Evolutionary conservation across 306 rosid species (phyloP).

Genomic region (Betula pendula): DNA sequence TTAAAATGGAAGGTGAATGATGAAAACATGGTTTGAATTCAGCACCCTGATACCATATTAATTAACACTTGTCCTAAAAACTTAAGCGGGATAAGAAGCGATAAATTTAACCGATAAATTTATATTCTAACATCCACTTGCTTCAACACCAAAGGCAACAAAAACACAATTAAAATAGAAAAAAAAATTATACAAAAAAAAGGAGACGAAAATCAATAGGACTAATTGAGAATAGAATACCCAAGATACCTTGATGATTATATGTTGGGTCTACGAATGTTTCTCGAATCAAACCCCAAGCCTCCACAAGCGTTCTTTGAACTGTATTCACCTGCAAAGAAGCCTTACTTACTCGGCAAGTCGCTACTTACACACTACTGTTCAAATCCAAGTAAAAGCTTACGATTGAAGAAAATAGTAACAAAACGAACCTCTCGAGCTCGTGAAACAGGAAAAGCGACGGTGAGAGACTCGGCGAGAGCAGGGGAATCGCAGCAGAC

Average conservation of each 20-base stretch:
- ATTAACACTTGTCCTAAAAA: too few relatives aligned
- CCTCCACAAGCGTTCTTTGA: conserved; percentile 96
- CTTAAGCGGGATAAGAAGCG: too few relatives aligned
- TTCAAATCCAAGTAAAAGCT: background rate
- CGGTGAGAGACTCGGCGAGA: conserved; percentile 84
- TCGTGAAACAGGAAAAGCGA: conserved; percentile 92
- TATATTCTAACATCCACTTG: background rate
- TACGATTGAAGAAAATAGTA: background rate
- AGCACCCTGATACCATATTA: too few relatives aligned
- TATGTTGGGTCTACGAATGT: conserved; percentile 90
- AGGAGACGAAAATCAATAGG: background rate
- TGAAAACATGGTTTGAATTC: too few relatives aligned
- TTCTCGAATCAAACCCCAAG: conserved; percentile 97
- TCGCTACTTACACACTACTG: background rate
- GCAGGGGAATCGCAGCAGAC: conserved; percentile 57
- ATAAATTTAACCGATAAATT: too few relatives aligned
- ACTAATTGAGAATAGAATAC: background rate
- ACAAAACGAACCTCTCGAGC: conserved; percentile 62
- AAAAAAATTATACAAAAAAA: background rate
- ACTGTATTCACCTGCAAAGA: conserved; percentile 87
- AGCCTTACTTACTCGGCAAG: conserved; percentile 15
- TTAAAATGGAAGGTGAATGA: too few relatives aligned
- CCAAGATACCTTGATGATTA: conserved; percentile 83
- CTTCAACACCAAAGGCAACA: background rate
- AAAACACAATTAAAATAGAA: background rate